A percentile compares a stretch with the other conserved stretches of the same genome.
Conservation (phyloP, 495 filamentous ascomycete genomes). For the Echria macrotheca region DNA sequence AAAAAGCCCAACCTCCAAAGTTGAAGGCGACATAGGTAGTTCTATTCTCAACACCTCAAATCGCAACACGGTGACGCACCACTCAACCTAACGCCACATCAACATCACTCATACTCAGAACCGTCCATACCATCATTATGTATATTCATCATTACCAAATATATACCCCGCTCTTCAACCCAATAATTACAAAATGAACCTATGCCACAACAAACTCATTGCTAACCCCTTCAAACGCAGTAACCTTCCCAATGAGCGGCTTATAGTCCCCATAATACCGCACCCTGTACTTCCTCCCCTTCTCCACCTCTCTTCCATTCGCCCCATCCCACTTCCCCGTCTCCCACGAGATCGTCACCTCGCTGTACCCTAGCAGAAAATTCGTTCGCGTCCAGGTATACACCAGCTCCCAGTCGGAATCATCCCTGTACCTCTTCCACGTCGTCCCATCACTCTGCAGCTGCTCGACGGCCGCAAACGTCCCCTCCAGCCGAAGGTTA, state of each 20-base stretch:
- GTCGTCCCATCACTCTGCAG: conserved; percentile 31
- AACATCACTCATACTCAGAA: no score
- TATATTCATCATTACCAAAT: no score
- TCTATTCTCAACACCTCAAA: no score
- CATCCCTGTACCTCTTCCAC: conserved; percentile 68
- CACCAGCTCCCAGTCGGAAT: conserved; percentile 74
- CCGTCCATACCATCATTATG: no score
- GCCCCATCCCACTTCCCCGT: conserved; percentile 43
- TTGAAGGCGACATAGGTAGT: no score
- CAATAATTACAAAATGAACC: background rate
- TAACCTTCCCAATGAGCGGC: conserved; percentile 57
- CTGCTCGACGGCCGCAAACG: conserved; percentile 74
- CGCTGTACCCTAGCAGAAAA: conserved; percentile 64
- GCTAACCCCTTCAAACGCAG: conserved; percentile 68
- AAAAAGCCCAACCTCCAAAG: no score
- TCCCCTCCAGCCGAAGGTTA: conserved; percentile 73
- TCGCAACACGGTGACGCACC: no score
- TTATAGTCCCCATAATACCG: conserved; percentile 86
- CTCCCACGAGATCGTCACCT: conserved; percentile 76
- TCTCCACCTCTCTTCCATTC: conserved; percentile 31
- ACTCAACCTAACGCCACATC: no score
- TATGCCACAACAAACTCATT: conserved; percentile 51
- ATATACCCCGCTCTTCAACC: no score
- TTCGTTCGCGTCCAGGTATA: conserved; percentile 80
- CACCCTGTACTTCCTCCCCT: conserved; percentile 72